Evolutionary conservation across 1,284 basidiomycete species (phyloP).

Genomic region (Coriolopsis trogii): DNA sequence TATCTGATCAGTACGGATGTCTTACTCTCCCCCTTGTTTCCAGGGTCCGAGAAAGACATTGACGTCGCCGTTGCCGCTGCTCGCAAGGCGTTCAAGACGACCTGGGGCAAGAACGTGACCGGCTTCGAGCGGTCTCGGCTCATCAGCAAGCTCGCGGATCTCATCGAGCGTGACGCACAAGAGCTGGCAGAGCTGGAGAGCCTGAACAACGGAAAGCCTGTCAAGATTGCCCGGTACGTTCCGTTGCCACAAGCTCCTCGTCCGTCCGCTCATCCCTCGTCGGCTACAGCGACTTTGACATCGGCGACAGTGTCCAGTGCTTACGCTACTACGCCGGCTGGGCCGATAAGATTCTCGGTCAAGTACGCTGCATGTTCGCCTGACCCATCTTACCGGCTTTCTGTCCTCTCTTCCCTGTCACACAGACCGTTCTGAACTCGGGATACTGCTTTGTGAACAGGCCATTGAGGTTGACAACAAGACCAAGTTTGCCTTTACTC

Average conservation of each 20-base stretch:
- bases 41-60: conserved; percentile 78
- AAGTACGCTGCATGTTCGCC: conserved; percentile 38
- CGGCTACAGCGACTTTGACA: conserved; percentile 76
- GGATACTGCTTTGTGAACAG: conserved; percentile 38
- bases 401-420: too few species aligned
- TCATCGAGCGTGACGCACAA: conserved; percentile 86
- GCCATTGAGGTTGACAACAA: conserved; percentile 82
- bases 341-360: conserved; percentile 61
- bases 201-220: conserved; percentile 86
- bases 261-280: not conserved
- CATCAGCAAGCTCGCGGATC: conserved; percentile 86
- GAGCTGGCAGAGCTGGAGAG: conserved; percentile 79
- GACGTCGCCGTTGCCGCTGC: conserved; percentile 85
- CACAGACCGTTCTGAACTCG: not conserved
- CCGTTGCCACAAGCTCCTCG: not conserved
- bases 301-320: conserved; percentile 80
- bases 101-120: conserved; percentile 89
- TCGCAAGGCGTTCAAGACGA: conserved; percentile 81
- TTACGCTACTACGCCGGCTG: conserved; percentile 81
- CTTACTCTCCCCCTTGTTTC: not conserved
- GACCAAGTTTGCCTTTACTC: conserved; percentile 82
- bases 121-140: conserved; percentile 81
- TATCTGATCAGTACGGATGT: too few species aligned
- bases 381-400: not conserved
- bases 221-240: conserved; percentile 68